Evolutionary conservation across 2,329 filamentous ascomycete species (phyloP), one percentile per base, ranked within the genome.

Genomic region (Ophiostoma ulmi): DNA sequence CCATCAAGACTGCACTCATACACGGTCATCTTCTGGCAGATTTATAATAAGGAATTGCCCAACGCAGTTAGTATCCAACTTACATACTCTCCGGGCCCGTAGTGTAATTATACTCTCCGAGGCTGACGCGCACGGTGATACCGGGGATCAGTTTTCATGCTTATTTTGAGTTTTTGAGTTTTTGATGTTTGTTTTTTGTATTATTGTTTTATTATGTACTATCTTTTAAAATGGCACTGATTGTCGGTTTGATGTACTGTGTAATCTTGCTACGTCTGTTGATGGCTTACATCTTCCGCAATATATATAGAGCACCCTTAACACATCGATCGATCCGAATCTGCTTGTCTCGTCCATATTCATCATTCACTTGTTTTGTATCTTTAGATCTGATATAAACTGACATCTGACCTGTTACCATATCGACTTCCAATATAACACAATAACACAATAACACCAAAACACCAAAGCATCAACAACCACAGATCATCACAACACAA

Each of bases 1-100:
- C 5, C n/a, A 17, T 17, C 52, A 58, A 26, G 52, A 58, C 8
- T n/a, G 5, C 31, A 17, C 2, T 14, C 52, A 58, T 58, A 55
- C n/a, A 55, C n/a, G 22, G 52, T 31, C n/a, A 26, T 48, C 20
- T 20, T 48, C 8, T 58, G 31, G 22, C n/a, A 14, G 52, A 58
- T 31, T 58, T 26, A 58, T 36, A 63, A 35, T 63, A 2, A 63
- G 26, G 26, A 35, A 39, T 13, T 35, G 36, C 36, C 63, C 36
- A 65, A 65, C 36, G 63, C 17, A 64, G 63, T 39, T 41, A 65
- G 63, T 65, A 20, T 39, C 36, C 63, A 36, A 39, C 8, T 38
- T 64, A 64, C 61, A 64, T 64, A 38, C 35, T 63, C 61, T 64
- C 31, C 61, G 61, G 61, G 58, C 58, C 61, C 35, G 22, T 38